These are phyloP conservation scores for Helianthus tuberosus DNA, from an alignment of 129 eudicot genomes.

Conservation along the genomic window DNA sequence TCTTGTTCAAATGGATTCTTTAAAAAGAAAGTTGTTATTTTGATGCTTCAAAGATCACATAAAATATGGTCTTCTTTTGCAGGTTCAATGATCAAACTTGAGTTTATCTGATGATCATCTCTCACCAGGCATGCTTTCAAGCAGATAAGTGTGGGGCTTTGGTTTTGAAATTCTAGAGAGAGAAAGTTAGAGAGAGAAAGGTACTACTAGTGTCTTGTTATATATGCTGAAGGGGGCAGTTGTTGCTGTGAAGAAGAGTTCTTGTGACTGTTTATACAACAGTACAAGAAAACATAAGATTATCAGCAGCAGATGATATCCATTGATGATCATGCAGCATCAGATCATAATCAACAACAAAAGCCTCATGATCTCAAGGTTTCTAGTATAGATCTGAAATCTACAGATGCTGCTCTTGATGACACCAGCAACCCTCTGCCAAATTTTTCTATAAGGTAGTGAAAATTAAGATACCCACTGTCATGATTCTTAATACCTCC, in stretches of 20 bases:
- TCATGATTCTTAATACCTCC: conserved; percentile 14
- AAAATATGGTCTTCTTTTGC: conserved; percentile 54
- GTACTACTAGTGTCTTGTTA: conserved; percentile 31
- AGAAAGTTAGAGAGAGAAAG: conserved; percentile 34
- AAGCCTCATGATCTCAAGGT: conserved; percentile 43
- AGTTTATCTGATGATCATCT: conserved; percentile 37
- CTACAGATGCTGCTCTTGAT: conserved; percentile 42
- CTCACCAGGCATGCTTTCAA: conserved; percentile 32
- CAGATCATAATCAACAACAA: conserved; percentile 46
- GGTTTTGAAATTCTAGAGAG: conserved; percentile 40
- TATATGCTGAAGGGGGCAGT: conserved; percentile 86
- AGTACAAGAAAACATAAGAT: conserved; percentile 60
- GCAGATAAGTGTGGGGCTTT: conserved; percentile 46
- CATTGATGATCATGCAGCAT: conserved; percentile 79
- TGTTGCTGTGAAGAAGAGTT: conserved; percentile 53
- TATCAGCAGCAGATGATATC: conserved; percentile 89
- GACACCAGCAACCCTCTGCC: conserved; percentile 40
- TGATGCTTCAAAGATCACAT: conserved; percentile 45
- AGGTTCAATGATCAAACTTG: conserved; percentile 36
- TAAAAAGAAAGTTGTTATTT: conserved; percentile 16
- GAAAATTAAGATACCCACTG: conserved; percentile 11
- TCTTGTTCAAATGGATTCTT: conserved; percentile 41
- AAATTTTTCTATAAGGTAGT: conserved; percentile 78
- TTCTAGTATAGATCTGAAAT: conserved; percentile 45
- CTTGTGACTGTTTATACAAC: conserved; percentile 82